A percentile compares a stretch with the other conserved stretches of the same genome.
Evolutionary conservation across 176 grass and related monocot species (phyloP).

Genomic region (Raddia guianensis): DNA sequence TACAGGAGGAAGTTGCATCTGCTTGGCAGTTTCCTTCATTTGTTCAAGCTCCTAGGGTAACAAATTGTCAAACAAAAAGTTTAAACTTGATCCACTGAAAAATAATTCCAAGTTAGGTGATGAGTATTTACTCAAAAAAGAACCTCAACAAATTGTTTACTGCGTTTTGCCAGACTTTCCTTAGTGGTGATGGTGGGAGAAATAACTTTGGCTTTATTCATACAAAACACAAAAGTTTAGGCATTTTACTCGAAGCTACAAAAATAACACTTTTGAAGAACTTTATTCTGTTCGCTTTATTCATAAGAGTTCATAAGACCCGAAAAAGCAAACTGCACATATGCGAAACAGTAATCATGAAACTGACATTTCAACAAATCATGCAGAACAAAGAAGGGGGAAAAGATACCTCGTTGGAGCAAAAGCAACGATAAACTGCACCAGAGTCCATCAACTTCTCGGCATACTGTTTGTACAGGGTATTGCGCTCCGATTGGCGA

Average conservation of each 20-base stretch:
- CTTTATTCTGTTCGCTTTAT: background rate
- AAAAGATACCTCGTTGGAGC: conserved; percentile 72
- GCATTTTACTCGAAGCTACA: background rate
- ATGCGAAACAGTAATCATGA: background rate
- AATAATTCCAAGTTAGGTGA: background rate
- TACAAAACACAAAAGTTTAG: background rate
- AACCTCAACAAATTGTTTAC: background rate
- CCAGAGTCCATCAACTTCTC: conserved; percentile 77
- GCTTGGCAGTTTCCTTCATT: conserved; percentile 94
- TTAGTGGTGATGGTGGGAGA: background rate
- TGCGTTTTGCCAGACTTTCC: background rate
- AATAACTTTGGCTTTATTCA: background rate
- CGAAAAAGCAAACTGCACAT: background rate
- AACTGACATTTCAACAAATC: background rate
- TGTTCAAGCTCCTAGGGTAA: conserved; percentile 85
- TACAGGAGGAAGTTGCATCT: conserved; percentile 80
- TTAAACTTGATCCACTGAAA: background rate
- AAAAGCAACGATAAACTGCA: conserved; percentile 91
- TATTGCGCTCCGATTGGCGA: conserved; percentile 87
- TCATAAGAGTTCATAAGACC: background rate
- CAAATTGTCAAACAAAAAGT: conserved; percentile 1
- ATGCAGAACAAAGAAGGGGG: background rate
- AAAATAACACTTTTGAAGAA: background rate
- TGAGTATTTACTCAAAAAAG: background rate
- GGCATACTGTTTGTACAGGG: conserved; percentile 81